Evolutionary conservation across 148 eudicot species (phyloP).

Genomic region (Camellia sinensis): DNA sequence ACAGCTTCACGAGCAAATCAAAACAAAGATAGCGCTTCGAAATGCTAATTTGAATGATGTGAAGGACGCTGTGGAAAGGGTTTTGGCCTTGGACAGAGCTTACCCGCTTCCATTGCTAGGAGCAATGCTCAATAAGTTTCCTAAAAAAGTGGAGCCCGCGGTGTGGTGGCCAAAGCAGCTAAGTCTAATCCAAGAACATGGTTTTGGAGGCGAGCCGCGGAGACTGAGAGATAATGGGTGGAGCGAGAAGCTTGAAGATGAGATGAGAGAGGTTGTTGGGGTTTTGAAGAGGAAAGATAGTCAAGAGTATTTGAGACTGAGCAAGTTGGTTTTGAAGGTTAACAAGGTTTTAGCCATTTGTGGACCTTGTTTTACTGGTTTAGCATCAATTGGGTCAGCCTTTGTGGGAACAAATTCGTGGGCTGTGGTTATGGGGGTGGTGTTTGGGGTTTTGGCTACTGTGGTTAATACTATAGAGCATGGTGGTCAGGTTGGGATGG

Average conservation of each 20-base stretch:
- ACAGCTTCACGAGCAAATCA: slow-evolving; percentile 11
- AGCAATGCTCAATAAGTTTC: slow-evolving; percentile 19
- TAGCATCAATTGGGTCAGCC: slow-evolving; percentile 8
- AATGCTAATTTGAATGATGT: neutral
- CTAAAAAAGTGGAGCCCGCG: slow-evolving; percentile 9
- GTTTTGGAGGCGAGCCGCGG: neutral
- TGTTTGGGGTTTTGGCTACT: slow-evolving; percentile 6
- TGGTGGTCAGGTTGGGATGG: slow-evolving; percentile 16
- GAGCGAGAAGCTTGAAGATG: slow-evolving; percentile 16
- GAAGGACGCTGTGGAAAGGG: slow-evolving; percentile 4
- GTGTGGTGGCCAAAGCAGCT: slow-evolving; percentile 18
- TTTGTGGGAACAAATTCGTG: neutral
- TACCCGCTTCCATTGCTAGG: slow-evolving; percentile 21
- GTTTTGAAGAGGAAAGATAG: slow-evolving; percentile 12
- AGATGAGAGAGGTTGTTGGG: slow-evolving; percentile 12
- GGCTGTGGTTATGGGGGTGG: slow-evolving; percentile 12
- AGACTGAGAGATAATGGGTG: slow-evolving; percentile 2
- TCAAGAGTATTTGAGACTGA: slow-evolving; percentile 18
- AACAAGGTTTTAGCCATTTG: slow-evolving; percentile 15
- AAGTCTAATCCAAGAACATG: neutral
- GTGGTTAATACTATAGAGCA: slow-evolving; percentile 18
- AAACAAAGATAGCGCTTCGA: neutral
- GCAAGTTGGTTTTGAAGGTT: slow-evolving; percentile 10
- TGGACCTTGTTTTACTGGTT: slow-evolving; percentile 12
- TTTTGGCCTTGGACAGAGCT: slow-evolving; percentile 19